phyloP scores from a whole-genome alignment of 441 rosid species.

The Raphanus hybrid region DNA sequence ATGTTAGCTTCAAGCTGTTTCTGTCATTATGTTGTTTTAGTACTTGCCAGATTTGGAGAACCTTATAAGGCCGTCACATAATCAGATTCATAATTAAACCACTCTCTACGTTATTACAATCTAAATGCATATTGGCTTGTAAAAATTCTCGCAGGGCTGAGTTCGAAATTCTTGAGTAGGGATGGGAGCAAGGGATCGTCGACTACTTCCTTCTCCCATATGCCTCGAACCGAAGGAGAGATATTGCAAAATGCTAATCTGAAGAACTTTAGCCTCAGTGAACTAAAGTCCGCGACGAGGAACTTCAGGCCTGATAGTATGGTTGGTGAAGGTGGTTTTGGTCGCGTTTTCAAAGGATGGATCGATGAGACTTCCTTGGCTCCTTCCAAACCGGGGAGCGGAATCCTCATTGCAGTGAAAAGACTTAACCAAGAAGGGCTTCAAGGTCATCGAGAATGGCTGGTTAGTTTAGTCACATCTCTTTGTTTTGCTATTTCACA shows the following conservation, averaged over 20 bases:
- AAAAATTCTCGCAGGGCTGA: conserved; percentile 51
- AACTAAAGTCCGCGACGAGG: conserved; percentile 61
- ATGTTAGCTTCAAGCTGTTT: too few species aligned
- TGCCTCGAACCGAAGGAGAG: conserved; percentile 67
- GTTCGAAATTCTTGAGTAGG: conserved; percentile 51
- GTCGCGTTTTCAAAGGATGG: conserved; percentile 85
- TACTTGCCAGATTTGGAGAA: too few species aligned
- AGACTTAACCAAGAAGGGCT: conserved; percentile 60
- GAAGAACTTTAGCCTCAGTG: conserved; percentile 54
- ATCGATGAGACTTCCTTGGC: conserved; percentile 57
- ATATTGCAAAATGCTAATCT: conserved; percentile 64
- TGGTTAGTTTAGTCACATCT: conserved; percentile 41
- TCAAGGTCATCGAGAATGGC: conserved; percentile 68
- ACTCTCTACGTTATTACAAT: too few species aligned
- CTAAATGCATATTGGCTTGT: too few species aligned
- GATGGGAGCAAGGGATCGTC: conserved; percentile 58
- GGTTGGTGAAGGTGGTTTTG: conserved; percentile 55
- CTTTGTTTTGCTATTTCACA: background rate
- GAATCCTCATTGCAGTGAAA: conserved; percentile 56
- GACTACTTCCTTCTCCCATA: conserved; percentile 47
- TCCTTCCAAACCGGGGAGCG: conserved; percentile 64
- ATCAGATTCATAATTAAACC: too few species aligned
- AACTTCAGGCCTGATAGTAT: conserved; percentile 69
- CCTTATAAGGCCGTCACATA: too few species aligned
- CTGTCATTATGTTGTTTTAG: background rate